Evolutionary conservation across 768 basidiomycete species (phyloP), one percentile per base, ranked within the genome.

Genomic region (Calocera viscosa): DNA sequence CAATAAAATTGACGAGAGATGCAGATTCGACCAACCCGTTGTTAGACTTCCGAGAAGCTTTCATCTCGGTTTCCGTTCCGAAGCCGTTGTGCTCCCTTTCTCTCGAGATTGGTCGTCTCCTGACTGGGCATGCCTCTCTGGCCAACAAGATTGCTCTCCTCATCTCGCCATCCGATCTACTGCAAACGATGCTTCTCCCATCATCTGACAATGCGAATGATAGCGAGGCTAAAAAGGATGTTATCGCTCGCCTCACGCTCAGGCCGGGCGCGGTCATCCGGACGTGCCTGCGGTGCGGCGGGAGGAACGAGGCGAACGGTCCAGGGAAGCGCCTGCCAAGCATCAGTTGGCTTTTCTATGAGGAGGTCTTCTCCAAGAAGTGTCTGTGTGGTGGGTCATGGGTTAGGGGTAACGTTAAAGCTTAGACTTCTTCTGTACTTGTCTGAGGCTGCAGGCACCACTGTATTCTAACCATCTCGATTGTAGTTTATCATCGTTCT

Each of bases 121-220:
- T 60, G 14, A 60, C 53, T 5, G 22, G 30, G 14, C 53, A 60
- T 19, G 5, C 53, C 10, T 14, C 53, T 3, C 53, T 60, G 53
- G 53, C 53, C 2, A 60, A 60, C 53, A 60, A 60, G 53, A 32
- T 60, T 26, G 53, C 53, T 5, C 53, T 60, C 53, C 53, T 60
- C 26, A 60, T 60, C 53, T 60, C 53, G 26, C 53, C 53, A 3
- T 28, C 53, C 30, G 53, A 60, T 26, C 53, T 60, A 3, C 53
- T 60, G 24, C 26, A 60, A 26, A 28, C 53, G 14, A 60, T 60
- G 53, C 53, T 60, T 19, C 11, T 60, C 53, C 53, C 11, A 2
- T 22, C 53, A 30, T 26, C 53, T 5, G 53, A 60, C 7, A 16
- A 12, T 3, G 30, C 53, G 30, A 26, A 60, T 3, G 53, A 60